Evolutionary conservation across 805 yeast genomes (phyloP).

Genomic region (Saccharomyces paradoxus): DNA sequence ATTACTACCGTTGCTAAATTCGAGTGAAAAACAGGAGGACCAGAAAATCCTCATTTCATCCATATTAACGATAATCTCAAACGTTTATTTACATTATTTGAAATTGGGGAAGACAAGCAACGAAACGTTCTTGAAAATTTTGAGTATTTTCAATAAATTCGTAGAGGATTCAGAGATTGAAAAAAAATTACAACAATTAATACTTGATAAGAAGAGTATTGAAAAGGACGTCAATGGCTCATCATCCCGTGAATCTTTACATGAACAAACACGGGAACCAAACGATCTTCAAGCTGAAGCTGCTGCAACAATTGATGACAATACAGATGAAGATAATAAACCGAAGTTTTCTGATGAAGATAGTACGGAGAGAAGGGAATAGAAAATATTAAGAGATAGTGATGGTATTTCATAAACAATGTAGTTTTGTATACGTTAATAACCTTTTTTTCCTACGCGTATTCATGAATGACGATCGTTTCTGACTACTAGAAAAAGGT

Average conservation of each 20-base stretch:
- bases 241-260: neutral
- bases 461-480: neutral
- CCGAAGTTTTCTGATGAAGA: neutral
- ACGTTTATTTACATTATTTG: conserved; percentile 47
- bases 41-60: conserved; percentile 47
- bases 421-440: neutral
- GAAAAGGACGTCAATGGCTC: conserved; percentile 9
- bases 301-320: neutral
- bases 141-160: conserved; percentile 34
- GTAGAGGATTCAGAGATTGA: conserved; percentile 35
- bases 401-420: neutral
- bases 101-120: conserved; percentile 30
- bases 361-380: neutral
- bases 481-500: neutral
- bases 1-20: conserved; percentile 47
- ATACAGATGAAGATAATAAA: neutral
- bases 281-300: neutral
- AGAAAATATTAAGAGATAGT: neutral
- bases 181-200: conserved; percentile 32
- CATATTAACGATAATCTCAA: conserved; percentile 59
- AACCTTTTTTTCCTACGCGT: neutral
- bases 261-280: neutral
- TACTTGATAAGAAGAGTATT: conserved; percentile 30
- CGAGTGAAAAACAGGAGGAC: conserved; percentile 6
- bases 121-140: conserved; percentile 32